Evolutionary conservation across 2,329 filamentous ascomycete species (phyloP).

Genomic region (Sclerotinia spermophila): DNA sequence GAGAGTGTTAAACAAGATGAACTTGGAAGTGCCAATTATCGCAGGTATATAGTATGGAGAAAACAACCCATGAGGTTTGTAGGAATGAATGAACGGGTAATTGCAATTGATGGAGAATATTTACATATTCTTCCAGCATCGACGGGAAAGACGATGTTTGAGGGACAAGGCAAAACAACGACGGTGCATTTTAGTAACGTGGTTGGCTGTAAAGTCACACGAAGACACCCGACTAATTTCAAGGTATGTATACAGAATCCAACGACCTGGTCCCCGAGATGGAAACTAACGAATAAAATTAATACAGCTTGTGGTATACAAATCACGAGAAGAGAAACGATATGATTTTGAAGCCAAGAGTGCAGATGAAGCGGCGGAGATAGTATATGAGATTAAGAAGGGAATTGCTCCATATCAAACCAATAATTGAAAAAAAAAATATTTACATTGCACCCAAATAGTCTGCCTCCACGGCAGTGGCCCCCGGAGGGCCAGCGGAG

Average conservation of each 20-base stretch:
- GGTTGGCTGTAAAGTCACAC: constrained; percentile 75
- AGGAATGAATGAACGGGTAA: constrained; percentile 68
- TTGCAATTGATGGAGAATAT: constrained; percentile 82
- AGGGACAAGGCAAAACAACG: constrained; percentile 66
- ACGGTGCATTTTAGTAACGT: constrained; percentile 81
- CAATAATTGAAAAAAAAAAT: constrained; percentile 18
- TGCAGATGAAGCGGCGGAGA: constrained; percentile 69
- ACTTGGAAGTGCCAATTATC: constrained; percentile 57
- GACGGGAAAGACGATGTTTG: constrained; percentile 60
- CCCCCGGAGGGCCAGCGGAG: background rate
- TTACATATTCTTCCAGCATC: constrained; percentile 77
- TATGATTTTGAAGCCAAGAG: constrained; percentile 82
- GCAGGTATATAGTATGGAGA: constrained; percentile 75
- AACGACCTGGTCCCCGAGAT: background rate
- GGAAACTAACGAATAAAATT: background rate
- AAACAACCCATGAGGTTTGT: constrained; percentile 81
- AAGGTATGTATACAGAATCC: constrained; percentile 50
- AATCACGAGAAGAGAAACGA: constrained; percentile 70
- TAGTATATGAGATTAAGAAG: constrained; percentile 74
- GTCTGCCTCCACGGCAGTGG: background rate
- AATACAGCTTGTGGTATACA: constrained; percentile 64
- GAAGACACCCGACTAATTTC: constrained; percentile 77
- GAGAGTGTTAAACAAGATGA: constrained; percentile 59
- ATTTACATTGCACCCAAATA: background rate
- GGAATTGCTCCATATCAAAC: constrained; percentile 61